These are phyloP conservation scores for Hippophae tibetana DNA, from an alignment of 306 rosid genomes.

Conservation along the genomic window DNA sequence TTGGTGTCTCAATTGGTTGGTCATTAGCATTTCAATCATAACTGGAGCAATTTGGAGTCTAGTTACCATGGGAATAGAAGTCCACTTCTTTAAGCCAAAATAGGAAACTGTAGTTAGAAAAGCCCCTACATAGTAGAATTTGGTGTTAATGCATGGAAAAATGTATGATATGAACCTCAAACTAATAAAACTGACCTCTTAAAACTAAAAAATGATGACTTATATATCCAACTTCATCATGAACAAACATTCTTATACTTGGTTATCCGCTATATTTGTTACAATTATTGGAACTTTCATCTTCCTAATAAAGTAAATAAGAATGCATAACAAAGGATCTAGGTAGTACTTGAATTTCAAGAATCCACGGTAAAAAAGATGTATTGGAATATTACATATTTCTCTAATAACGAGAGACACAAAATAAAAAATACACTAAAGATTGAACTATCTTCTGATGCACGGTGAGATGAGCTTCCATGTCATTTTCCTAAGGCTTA, in stretches of 20 bases:
- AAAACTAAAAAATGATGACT: neutral
- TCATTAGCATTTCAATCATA: slow-evolving; percentile 44
- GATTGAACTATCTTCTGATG: neutral
- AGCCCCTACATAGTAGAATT: neutral
- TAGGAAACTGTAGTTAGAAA: slow-evolving; percentile 6
- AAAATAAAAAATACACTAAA: neutral
- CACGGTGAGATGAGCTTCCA: neutral
- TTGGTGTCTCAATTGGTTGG: slow-evolving; percentile 43
- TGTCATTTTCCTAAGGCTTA: neutral
- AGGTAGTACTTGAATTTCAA: no score
- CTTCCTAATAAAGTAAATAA: neutral
- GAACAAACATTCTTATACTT: no score
- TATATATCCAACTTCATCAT: neutral
- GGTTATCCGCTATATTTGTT: no score
- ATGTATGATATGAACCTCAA: neutral
- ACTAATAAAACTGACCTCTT: no score
- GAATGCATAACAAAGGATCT: neutral
- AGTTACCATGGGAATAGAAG: slow-evolving; percentile 36
- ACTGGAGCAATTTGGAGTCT: slow-evolving; percentile 61
- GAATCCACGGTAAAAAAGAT: neutral
- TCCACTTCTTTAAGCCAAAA: slow-evolving; percentile 59
- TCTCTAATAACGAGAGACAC: neutral
- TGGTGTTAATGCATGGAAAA: neutral
- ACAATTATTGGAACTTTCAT: neutral
- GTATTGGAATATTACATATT: neutral